Evolutionary conservation across 306 rosid genomes (phyloP).

Genomic region (Quercus engelmannii): DNA sequence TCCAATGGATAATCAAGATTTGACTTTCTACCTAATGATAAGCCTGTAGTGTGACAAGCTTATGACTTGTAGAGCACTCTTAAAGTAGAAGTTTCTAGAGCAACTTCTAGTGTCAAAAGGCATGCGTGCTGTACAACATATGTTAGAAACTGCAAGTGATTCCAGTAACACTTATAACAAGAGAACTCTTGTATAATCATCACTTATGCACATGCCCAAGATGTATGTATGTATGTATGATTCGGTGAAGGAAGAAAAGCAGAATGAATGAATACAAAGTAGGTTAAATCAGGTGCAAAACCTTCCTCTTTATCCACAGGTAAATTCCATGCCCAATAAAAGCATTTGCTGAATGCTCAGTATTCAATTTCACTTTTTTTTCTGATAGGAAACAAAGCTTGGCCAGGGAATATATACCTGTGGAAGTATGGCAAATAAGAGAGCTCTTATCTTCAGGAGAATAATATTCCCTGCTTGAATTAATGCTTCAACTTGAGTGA

Average conservation of each 20-base stretch:
- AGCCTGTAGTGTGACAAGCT: background rate
- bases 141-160: background rate
- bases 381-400: background rate
- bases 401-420: slow-evolving; percentile 50
- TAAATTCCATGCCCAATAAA: background rate
- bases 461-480: slow-evolving; percentile 80
- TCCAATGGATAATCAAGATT: background rate
- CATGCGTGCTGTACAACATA: background rate
- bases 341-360: background rate
- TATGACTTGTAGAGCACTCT: background rate
- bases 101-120: background rate
- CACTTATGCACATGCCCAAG: background rate
- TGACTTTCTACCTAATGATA: background rate
- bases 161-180: background rate
- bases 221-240: background rate
- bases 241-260: background rate
- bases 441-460: slow-evolving; percentile 88
- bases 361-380: background rate
- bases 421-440: slow-evolving; percentile 76
- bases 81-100: background rate
- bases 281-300: background rate
- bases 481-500: slow-evolving; percentile 64
- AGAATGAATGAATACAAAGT: background rate
- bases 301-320: background rate
- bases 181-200: background rate